Evolutionary conservation across 2,329 filamentous ascomycete genomes (phyloP), one percentile per base, ranked within the genome.

Genomic region (Curvularia eragrostidis): DNA sequence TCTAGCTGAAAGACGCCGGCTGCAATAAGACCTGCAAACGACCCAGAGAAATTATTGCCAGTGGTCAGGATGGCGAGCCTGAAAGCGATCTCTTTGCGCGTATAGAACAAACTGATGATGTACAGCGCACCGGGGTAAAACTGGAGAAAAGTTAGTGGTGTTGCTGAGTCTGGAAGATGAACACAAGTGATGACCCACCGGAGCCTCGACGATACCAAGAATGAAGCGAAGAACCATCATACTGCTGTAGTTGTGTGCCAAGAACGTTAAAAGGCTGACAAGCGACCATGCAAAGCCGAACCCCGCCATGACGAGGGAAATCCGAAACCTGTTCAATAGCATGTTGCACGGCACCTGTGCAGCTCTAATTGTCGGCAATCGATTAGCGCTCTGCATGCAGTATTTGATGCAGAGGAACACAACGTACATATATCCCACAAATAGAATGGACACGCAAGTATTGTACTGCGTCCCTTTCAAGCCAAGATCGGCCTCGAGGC

Each of bases 401-500:
- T 34, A 78, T 7, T 8, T 19, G 38, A 28, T 21, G 36, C 18
- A 39, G 7, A 10, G 36, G 36, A 10, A 15, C 3, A 2, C 36
- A 39, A 19, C 36, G 18, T 39, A 47, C 18, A 15, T 53, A 57
- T 56, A 70, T 59, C 83, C 79, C 26, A 81, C 81, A 70, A 88
- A 88, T 47, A 89, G 77, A 58, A 89, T 88, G 49, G 80, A 83
- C 44, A 88, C 77, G 55, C 85, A 86, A 1, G 66, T 67, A 1
- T 89, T 79, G 62, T 89, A 89, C 61, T 89, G 79, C 44, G 87
- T 85, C 1, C 84, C 86, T 15, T 54, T 46, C 52, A 76, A 62
- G 3, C 60, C 32, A 7, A 70, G 54, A 3, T 67, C 61, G 12
- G 58, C 61, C 15, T 61, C 63, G 13, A 74, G 55, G 18, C 70